phyloP scores from a whole-genome alignment of 2,329 filamentous ascomycete species.

The Cyclaneusma minus region DNA sequence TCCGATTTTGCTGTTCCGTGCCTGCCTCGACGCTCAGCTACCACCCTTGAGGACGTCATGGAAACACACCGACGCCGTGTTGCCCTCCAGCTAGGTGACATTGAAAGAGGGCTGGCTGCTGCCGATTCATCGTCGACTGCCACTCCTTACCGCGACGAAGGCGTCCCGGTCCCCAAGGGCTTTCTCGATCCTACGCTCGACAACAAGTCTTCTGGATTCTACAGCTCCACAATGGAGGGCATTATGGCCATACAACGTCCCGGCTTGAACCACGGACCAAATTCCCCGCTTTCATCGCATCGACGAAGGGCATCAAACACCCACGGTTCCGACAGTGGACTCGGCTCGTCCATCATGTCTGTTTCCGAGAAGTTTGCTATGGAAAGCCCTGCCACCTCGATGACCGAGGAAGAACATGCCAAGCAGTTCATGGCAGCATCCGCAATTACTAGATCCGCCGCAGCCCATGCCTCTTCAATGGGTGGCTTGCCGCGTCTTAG shows the following conservation, averaged over 20 bases:
- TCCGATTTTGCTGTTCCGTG: constrained; percentile 22
- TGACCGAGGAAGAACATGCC: constrained; percentile 22
- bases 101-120: constrained; percentile 45
- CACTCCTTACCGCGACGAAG: constrained; percentile 35
- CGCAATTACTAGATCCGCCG: constrained; percentile 46
- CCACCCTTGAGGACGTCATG: constrained; percentile 55
- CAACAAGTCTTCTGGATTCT: constrained; percentile 21
- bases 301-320: constrained; percentile 40
- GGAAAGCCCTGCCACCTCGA: constrained; percentile 23
- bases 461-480: constrained; percentile 27
- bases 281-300: constrained; percentile 33
- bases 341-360: constrained; percentile 67
- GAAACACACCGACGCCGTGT: constrained; percentile 54
- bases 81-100: constrained; percentile 46
- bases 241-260: constrained; percentile 26
- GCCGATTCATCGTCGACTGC: constrained; percentile 19
- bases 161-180: constrained; percentile 41
- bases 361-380: constrained; percentile 33
- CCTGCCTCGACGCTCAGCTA: constrained; percentile 52
- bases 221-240: constrained; percentile 17
- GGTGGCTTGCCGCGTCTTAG: constrained; percentile 46
- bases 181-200: constrained; percentile 41
- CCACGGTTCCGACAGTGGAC: constrained; percentile 72
- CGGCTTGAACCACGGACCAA: constrained; percentile 27
- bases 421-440: constrained; percentile 29